A percentile compares a stretch with the other conserved stretches of the same genome.
Conservation (phyloP, 2,329 filamentous ascomycete species). For the Trichocomaceae sp. region DNA sequence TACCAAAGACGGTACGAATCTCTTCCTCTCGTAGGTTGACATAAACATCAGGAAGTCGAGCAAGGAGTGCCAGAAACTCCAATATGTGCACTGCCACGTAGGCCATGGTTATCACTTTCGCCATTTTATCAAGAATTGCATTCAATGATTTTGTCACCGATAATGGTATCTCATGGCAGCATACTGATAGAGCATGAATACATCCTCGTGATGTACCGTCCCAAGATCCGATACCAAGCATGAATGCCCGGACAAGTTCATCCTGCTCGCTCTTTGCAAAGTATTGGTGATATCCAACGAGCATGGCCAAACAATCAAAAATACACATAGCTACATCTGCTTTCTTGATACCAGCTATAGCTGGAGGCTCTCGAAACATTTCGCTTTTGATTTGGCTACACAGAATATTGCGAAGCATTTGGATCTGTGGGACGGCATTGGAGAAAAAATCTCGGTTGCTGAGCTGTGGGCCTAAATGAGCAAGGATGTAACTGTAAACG, state of each 20-base stretch:
- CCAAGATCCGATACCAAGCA: slow-evolving; percentile 74
- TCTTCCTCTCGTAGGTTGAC: slow-evolving; percentile 87
- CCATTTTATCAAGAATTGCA: slow-evolving; percentile 84
- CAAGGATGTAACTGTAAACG: slow-evolving; percentile 81
- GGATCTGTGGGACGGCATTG: slow-evolving; percentile 66
- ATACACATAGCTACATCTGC: slow-evolving; percentile 84
- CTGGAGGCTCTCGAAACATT: slow-evolving; percentile 73
- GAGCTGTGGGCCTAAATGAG: slow-evolving; percentile 78
- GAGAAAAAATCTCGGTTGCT: slow-evolving; percentile 83
- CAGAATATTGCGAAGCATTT: slow-evolving; percentile 65
- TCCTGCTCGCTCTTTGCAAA: slow-evolving; percentile 82
- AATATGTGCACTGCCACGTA: slow-evolving; percentile 90
- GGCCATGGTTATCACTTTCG: slow-evolving; percentile 89
- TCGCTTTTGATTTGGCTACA: slow-evolving; percentile 77
- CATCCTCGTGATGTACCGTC: slow-evolving; percentile 85
- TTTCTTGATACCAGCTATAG: slow-evolving; percentile 70
- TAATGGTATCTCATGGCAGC: slow-evolving; percentile 85
- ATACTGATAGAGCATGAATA: slow-evolving; percentile 90
- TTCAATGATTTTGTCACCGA: slow-evolving; percentile 81
- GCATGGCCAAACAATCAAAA: slow-evolving; percentile 77
- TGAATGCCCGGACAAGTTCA: slow-evolving; percentile 79
- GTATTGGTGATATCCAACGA: slow-evolving; percentile 82
- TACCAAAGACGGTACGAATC: slow-evolving; percentile 88
- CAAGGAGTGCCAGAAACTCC: slow-evolving; percentile 86
- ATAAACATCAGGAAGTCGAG: slow-evolving; percentile 75